Percentiles rank a stretch among this genome's conserved stretches.
phyloP scores from a whole-genome alignment of 352 stramenopile species.

The Pythium vanterpoolii region DNA sequence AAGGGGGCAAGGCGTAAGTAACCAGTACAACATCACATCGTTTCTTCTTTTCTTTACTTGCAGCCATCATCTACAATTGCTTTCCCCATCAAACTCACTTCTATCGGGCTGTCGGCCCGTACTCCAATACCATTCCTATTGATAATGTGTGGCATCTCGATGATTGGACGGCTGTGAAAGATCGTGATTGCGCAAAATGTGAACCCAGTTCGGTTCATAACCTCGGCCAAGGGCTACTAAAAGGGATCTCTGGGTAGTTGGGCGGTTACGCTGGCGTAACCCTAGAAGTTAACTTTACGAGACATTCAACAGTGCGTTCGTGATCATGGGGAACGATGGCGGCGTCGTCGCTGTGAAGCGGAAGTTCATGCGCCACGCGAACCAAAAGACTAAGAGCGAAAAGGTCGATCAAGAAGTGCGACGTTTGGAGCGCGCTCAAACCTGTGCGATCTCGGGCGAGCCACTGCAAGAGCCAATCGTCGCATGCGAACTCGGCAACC shows the following conservation, averaged over 20 bases:
- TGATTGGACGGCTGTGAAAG: constrained; percentile 1
- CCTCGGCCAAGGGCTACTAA: background rate
- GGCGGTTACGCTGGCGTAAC: background rate
- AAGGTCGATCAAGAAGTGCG: constrained; percentile 58
- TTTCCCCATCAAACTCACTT: background rate
- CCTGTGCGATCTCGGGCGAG: constrained; percentile 84
- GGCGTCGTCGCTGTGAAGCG: constrained; percentile 93
- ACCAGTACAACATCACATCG: background rate
- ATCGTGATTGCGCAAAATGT: constrained; percentile 9
- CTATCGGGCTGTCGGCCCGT: background rate
- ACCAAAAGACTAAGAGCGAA: constrained; percentile 68
- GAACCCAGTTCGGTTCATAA: background rate
- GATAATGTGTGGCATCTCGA: no score
- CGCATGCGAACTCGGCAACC: constrained; percentile 84
- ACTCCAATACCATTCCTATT: no score
- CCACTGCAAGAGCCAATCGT: constrained; percentile 82
- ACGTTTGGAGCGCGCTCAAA: constrained; percentile 54
- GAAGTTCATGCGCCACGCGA: constrained; percentile 91
- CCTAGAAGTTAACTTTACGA: background rate
- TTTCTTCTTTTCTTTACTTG: background rate
- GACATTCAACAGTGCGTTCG: constrained; percentile 2
- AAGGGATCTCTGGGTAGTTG: background rate
- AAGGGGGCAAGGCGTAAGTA: background rate
- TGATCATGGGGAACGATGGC: constrained; percentile 94
- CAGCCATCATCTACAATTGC: constrained; percentile 6